phyloP scores from a whole-genome alignment of 2,329 filamentous ascomycete species.

The Hymenoscyphus scutula region DNA sequence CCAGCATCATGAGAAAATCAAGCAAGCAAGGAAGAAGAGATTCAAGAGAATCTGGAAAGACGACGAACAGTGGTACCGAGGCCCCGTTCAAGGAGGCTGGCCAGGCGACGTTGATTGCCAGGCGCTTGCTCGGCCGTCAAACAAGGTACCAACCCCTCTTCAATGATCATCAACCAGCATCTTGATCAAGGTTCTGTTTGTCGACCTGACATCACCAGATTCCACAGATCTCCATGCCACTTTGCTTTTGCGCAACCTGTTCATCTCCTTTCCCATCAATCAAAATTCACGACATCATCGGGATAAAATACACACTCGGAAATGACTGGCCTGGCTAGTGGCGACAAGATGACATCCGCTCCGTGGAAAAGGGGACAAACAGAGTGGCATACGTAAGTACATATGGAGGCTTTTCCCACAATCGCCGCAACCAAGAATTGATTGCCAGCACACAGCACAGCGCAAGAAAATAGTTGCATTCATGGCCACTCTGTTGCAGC shows the following conservation, averaged over 20 bases:
- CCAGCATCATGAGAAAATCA: conserved; percentile 1
- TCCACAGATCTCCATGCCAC: not conserved
- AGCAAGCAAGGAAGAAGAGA: not conserved
- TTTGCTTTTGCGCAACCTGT: not conserved
- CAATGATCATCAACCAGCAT: conserved; percentile 1
- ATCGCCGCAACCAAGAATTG: not conserved
- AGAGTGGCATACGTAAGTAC: not conserved
- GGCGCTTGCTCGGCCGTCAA: not conserved
- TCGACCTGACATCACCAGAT: not conserved
- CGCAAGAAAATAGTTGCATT: not conserved
- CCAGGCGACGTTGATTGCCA: not conserved
- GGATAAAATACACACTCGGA: not conserved
- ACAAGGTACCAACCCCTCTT: conserved; percentile 1
- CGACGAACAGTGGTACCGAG: not conserved
- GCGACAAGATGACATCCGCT: not conserved
- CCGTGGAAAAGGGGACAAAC: not conserved
- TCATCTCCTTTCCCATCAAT: conserved; percentile 4
- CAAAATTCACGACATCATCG: not conserved
- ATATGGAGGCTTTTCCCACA: not conserved
- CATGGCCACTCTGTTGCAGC: not conserved
- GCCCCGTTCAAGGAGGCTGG: not conserved
- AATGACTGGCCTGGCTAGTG: not conserved
- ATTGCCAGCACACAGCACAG: not conserved
- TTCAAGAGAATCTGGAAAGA: not conserved
- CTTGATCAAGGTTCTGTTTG: not conserved